Base-by-base conservation (phyloP, 140 eudicot genomes). In the Ambrosia hybrid region DNA sequence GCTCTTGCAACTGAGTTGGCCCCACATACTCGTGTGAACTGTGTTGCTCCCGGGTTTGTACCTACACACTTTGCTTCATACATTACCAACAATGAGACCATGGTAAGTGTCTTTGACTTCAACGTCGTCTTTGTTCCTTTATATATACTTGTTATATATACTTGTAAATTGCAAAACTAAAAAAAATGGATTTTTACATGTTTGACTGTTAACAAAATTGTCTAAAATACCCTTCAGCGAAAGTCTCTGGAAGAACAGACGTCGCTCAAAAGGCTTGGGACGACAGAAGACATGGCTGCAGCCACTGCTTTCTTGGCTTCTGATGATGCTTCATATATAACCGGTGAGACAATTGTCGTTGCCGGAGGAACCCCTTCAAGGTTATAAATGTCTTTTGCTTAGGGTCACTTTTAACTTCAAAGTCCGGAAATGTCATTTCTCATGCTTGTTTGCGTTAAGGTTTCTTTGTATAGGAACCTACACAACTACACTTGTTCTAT, bases 1-100 rank as follows among this genome's bases (percentile, higher is more conserved):
- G 99, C 99, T 16, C 93, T 94, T 78, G 96, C 99, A 55, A 81
- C 90, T 33, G 99, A 94, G 85, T 77, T 94, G 92, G 90, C 90
- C 36, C 97, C 97, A 17, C 79, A 82, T 62, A 94, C 97, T 33
- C 99, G 99, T 67, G 99, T 94, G 45, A 90, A 94, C 75, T 90
- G 96, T 43, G 82, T 94, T 57, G 99, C 97, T 4, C 99, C 99
- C 57, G 99, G 97, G 55, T 83, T 90, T 82, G 99, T 94, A 26
- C 95, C 99, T n/a, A 94, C 99, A 49, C 84, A 80, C 80, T 94
- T 90, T 73, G 89, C 97, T 4, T 79, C 74, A 3, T 86, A 67
- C 59, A 83, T 94, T 49, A 86, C 90, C 45, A 71, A 21, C 66
- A 75, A 83, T 41, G 77, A 71, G 15, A 17, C 70, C 16, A 72